Percentiles rank a stretch among this genome's conserved stretches.
Conservation (phyloP, 805 yeast genomes). For the Ogataea methylovora region DNA sequence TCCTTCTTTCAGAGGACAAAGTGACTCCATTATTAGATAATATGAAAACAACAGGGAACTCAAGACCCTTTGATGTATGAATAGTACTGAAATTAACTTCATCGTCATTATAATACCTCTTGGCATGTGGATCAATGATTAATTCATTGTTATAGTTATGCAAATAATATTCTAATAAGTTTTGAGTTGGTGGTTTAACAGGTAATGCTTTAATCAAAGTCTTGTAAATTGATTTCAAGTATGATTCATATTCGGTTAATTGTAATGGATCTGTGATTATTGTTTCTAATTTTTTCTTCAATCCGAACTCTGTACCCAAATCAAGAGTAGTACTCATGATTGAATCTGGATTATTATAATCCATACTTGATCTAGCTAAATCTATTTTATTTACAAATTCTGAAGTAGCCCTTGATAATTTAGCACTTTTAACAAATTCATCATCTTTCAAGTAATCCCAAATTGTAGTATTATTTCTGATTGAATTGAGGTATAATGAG, state of each 20-base stretch:
- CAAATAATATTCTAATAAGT: conserved; percentile 33
- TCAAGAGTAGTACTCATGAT: conserved; percentile 27
- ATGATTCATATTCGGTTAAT: conserved; percentile 18
- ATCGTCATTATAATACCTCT: conserved; percentile 14
- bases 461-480: conserved; percentile 13
- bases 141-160: conserved; percentile 31
- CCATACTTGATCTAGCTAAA: conserved; percentile 16
- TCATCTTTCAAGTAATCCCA: conserved; percentile 13
- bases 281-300: conserved; percentile 21
- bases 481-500: conserved; percentile 10
- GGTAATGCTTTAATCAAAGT: conserved; percentile 18
- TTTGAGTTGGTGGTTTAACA: conserved; percentile 16
- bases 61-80: conserved; percentile 70
- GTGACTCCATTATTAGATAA: conserved; percentile 17
- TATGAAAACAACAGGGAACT: conserved; percentile 62
- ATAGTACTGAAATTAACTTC: conserved; percentile 56
- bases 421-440: conserved; percentile 5
- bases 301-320: conserved; percentile 27
- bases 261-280: conserved; percentile 16
- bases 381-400: conserved; percentile 9
- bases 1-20: conserved; percentile 23
- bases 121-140: background rate
- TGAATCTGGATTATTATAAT: conserved; percentile 26
- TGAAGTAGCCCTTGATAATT: conserved; percentile 3
- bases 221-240: conserved; percentile 29